Conservation (phyloP, 2,329 filamentous ascomycete genomes). For the Hypomyces rosellus region DNA sequence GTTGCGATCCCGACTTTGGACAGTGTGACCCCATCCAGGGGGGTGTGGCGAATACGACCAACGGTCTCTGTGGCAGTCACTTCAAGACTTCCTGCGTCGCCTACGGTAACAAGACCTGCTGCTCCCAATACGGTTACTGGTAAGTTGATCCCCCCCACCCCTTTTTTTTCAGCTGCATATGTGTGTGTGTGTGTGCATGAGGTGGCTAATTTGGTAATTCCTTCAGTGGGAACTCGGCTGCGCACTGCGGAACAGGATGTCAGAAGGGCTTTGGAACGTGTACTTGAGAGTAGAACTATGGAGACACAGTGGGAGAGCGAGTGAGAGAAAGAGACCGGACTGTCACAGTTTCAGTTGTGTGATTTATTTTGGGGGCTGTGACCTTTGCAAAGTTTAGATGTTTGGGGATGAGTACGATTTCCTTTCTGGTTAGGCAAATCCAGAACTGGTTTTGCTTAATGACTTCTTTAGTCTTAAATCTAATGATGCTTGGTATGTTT, state of each 20-base stretch:
- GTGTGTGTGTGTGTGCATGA: background rate
- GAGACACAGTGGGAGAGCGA: background rate
- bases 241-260: conserved; percentile 29
- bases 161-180: background rate
- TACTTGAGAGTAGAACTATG: conserved; percentile 9
- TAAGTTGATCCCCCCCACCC: conserved; percentile 15
- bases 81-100: conserved; percentile 27
- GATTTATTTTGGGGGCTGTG: no score
- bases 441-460: no score
- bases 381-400: no score
- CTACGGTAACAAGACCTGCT: conserved; percentile 29
- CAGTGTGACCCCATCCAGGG: conserved; percentile 21
- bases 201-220: conserved; percentile 4
- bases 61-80: conserved; percentile 29
- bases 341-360: background rate
- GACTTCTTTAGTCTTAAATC: no score
- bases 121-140: conserved; percentile 31
- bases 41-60: conserved; percentile 26
- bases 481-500: no score
- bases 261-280: conserved; percentile 29
- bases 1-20: conserved; percentile 31
- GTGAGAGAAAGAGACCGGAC: background rate
- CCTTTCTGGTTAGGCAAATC: no score
- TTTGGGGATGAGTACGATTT: no score
- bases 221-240: conserved; percentile 21